Evolutionary conservation across 768 basidiomycete genomes (phyloP), one percentile per base, ranked within the genome.

Genomic region (Auriscalpium microsporum): DNA sequence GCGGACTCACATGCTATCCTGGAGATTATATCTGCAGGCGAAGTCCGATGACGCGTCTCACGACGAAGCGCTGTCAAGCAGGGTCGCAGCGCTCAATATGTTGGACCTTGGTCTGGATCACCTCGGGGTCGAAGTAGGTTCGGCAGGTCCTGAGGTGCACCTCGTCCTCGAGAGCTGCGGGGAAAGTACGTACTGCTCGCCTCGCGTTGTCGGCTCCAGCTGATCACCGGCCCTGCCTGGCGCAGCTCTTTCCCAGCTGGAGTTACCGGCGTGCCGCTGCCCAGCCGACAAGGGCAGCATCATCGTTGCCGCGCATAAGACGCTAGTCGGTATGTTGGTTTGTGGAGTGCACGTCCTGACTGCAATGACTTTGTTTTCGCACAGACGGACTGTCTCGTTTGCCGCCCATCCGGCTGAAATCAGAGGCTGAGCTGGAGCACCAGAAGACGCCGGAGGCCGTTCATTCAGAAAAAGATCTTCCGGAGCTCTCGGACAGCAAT

Each of bases 11-110:
- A 34, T 17, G 28, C n/a, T 21, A 21, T 16, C 8, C 28, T 34
- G 17, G 49, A 94, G 92, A 54, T 63, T 96, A 4, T 96, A 93
- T 70, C 78, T 84, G 52, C 90, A 87, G 16, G 72, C 83, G 2
- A 80, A 80, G 17, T 75, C 80, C n/a, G 80, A 83, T 51, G 95
- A 99, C 63, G 75, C 80, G 0, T 85, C 84, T 1, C 94, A 96
- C 65, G 94, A 99, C 65, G 90, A 91, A 63, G 87, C 91, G 0
- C 74, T 99, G 4, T 83, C 94, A 0, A 88, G 84, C 64, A 83
- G 94, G 6, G 84, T 97, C 14, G 91, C 92, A 13, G 94, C 94
- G 1, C 75, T 99, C 46, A 94, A 94, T 61, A 81, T 94, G 77
- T 75, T 98, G 1, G 95, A 97, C 67, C 74, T 99, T 0, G 79